Evolutionary conservation across 1,284 basidiomycete species (phyloP).

Genomic region (Laetiporus sulphureus): DNA sequence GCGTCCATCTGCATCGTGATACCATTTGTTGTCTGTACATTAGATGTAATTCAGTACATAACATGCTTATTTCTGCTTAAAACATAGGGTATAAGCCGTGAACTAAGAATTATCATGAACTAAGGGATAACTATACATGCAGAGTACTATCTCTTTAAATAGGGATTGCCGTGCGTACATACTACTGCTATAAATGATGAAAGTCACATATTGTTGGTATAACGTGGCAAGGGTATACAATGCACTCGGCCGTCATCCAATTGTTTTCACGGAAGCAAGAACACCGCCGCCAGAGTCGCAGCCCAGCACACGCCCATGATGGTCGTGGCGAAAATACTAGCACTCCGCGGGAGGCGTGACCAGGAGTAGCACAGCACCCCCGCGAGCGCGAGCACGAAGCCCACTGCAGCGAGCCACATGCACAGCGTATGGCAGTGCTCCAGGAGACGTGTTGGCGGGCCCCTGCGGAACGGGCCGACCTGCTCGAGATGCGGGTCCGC

Average conservation of each 20-base stretch:
- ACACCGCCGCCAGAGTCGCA: slow-evolving; percentile 18
- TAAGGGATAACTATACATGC: too few relatives aligned
- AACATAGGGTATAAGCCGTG: too few relatives aligned
- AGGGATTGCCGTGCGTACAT: too few relatives aligned
- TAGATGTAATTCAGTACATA: not conserved
- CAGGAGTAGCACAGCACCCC: slow-evolving; percentile 48
- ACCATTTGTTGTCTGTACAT: slow-evolving; percentile 1
- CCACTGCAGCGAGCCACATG: slow-evolving; percentile 39
- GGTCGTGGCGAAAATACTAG: slow-evolving; percentile 35
- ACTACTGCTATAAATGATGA: too few relatives aligned
- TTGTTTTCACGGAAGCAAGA: too few relatives aligned
- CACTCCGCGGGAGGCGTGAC: slow-evolving; percentile 36
- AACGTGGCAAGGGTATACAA: too few relatives aligned
- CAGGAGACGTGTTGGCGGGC: slow-evolving; percentile 39
- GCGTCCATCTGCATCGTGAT: not conserved
- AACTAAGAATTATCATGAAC: too few relatives aligned
- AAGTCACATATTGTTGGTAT: too few relatives aligned
- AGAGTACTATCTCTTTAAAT: too few relatives aligned
- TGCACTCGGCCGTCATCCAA: too few relatives aligned
- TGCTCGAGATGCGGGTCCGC: slow-evolving; percentile 34
- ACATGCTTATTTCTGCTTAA: too few relatives aligned
- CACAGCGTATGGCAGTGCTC: slow-evolving; percentile 43
- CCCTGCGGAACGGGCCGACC: slow-evolving; percentile 33
- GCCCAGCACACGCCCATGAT: slow-evolving; percentile 33
- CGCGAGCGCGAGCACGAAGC: slow-evolving; percentile 42